Conservation (phyloP, 2,329 filamentous ascomycete species). For the Metarhizium robertsii region DNA sequence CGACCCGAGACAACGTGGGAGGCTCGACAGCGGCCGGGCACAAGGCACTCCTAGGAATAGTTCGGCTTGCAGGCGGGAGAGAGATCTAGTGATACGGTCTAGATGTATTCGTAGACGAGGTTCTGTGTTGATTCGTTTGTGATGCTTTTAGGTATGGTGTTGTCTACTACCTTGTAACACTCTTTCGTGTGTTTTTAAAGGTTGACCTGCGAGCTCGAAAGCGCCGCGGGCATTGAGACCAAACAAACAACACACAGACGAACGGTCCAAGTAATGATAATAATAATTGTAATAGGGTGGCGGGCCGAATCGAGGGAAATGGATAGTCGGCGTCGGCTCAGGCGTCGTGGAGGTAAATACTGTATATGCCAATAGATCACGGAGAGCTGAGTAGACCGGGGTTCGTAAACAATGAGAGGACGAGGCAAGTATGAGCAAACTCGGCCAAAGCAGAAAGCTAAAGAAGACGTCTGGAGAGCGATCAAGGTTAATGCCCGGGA, state of each 20-base stretch:
- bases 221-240: neutral
- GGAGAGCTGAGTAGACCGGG: neutral
- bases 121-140: neutral
- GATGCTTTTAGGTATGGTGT: neutral
- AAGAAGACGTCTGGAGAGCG: neutral
- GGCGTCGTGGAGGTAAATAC: neutral
- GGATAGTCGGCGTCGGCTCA: neutral
- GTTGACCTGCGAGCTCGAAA: neutral
- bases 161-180: neutral
- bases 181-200: neutral
- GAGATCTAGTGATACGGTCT: constrained; percentile 2
- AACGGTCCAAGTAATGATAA: neutral
- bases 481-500: neutral
- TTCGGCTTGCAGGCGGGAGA: neutral
- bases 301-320: neutral
- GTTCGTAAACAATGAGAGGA: neutral
- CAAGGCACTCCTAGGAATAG: neutral
- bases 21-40: neutral
- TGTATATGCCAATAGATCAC: constrained; percentile 4
- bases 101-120: neutral
- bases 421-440: neutral
- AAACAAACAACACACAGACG: neutral
- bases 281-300: neutral
- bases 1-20: neutral
- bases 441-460: neutral